Conservation (phyloP, 441 rosid genomes). For the Sinapis alba region DNA sequence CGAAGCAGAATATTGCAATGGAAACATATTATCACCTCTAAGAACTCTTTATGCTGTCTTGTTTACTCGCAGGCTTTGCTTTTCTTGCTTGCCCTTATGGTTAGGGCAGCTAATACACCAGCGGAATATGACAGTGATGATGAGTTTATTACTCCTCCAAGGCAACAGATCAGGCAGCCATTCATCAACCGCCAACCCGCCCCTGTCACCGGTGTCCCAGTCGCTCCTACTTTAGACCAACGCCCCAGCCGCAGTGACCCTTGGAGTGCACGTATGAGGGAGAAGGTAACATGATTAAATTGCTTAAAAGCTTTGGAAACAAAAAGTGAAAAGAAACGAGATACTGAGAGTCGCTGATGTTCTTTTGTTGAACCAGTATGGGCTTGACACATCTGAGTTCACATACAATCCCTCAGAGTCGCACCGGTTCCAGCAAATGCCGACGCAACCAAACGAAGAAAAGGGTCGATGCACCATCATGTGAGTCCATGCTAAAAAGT, state of each 20-base stretch:
- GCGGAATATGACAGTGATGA: slow-evolving; percentile 93
- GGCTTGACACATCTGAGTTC: slow-evolving; percentile 94
- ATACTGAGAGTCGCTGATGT: slow-evolving; percentile 15
- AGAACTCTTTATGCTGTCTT: background rate
- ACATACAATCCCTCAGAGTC: slow-evolving; percentile 94
- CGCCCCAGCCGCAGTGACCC: slow-evolving; percentile 96
- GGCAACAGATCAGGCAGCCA: slow-evolving; percentile 87
- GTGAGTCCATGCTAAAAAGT: slow-evolving; percentile 43
- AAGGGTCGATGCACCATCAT: slow-evolving; percentile 87
- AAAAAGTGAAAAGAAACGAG: background rate
- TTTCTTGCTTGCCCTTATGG: slow-evolving; percentile 79
- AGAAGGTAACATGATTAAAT: slow-evolving; percentile 60
- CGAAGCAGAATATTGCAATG: background rate
- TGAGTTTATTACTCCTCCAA: slow-evolving; percentile 70
- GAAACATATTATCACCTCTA: slow-evolving; percentile 12
- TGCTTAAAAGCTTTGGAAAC: background rate
- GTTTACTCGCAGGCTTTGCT: slow-evolving; percentile 68
- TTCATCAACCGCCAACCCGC: slow-evolving; percentile 68
- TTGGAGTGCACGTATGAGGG: slow-evolving; percentile 98
- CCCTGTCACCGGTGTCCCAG: slow-evolving; percentile 83
- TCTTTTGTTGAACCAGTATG: slow-evolving; percentile 63
- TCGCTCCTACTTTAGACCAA: slow-evolving; percentile 72
- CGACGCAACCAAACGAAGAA: slow-evolving; percentile 77
- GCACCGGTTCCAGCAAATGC: slow-evolving; percentile 70
- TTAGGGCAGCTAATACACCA: slow-evolving; percentile 78